These are phyloP conservation scores for Manihot esculenta DNA, from an alignment of 441 rosid species.

Conservation along the genomic window DNA sequence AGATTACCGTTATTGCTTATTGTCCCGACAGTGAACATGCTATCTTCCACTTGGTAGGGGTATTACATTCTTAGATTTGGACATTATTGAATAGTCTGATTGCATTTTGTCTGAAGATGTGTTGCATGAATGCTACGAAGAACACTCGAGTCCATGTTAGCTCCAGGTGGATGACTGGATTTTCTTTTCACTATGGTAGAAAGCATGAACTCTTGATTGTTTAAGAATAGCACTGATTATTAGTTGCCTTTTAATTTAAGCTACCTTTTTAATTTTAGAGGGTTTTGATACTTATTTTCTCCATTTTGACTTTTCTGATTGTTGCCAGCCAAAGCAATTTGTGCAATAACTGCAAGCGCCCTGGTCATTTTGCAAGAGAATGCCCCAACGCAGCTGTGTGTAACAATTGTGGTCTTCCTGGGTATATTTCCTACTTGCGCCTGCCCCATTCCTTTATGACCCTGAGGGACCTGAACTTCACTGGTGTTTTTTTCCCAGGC, in stretches of 20 bases:
- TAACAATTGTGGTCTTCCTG: constrained; percentile 84
- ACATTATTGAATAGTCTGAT: not conserved
- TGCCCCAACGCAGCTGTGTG: constrained; percentile 78
- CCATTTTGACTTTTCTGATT: not conserved
- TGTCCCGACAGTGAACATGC: not conserved
- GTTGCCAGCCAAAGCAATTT: constrained; percentile 60
- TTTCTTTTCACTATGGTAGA: not conserved
- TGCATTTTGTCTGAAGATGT: constrained; percentile 1
- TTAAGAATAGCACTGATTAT: not conserved
- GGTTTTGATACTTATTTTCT: not conserved
- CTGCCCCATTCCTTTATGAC: too few species aligned
- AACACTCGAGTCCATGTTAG: not conserved
- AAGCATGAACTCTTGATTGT: not conserved
- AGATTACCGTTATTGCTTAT: not conserved
- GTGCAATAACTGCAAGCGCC: constrained; percentile 86
- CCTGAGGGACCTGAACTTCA: too few species aligned
- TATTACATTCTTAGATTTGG: not conserved
- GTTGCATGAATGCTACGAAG: not conserved
- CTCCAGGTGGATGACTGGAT: not conserved
- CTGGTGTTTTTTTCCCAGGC: constrained; percentile 40
- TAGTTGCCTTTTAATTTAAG: not conserved
- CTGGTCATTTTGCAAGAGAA: constrained; percentile 89
- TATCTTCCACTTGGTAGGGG: not conserved
- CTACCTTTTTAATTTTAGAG: not conserved
- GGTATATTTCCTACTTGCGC: constrained; percentile 35